These are phyloP conservation scores for Heterobasidion irregulare DNA, from an alignment of 1,284 basidiomycete species.

Conservation along the genomic window DNA sequence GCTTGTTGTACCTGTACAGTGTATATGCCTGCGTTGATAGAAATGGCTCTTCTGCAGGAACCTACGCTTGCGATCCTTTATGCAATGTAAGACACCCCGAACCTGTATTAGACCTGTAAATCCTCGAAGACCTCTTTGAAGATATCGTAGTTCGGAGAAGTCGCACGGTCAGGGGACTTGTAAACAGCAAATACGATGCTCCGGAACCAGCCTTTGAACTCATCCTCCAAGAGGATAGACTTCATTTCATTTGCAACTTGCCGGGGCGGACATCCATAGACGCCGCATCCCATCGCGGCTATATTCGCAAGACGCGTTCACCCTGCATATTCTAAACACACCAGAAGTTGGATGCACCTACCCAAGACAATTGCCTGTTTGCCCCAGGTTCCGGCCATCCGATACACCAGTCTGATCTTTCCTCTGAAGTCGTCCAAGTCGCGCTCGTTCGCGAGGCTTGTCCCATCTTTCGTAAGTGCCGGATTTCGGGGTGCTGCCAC, in stretches of 20 bases:
- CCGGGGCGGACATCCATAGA: slow-evolving; percentile 30
- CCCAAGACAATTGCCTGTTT: slow-evolving; percentile 31
- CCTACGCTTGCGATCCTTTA: background rate
- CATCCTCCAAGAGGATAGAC: slow-evolving; percentile 28
- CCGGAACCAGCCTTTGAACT: slow-evolving; percentile 36
- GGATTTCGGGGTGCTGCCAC: slow-evolving; percentile 31
- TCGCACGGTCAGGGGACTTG: slow-evolving; percentile 16
- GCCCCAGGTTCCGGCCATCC: slow-evolving; percentile 31
- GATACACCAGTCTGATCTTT: slow-evolving; percentile 35
- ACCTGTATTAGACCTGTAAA: slow-evolving; percentile 7
- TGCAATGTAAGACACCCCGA: slow-evolving; percentile 3
- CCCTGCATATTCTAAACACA: background rate
- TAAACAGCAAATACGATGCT: slow-evolving; percentile 35
- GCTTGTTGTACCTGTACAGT: too few species aligned
- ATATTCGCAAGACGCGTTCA: background rate
- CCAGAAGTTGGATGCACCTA: slow-evolving; percentile 12
- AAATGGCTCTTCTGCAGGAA: background rate
- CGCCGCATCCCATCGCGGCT: slow-evolving; percentile 41
- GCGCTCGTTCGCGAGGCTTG: slow-evolving; percentile 17
- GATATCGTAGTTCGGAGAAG: slow-evolving; percentile 22
- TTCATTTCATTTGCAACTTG: slow-evolving; percentile 36
- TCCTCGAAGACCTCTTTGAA: slow-evolving; percentile 26
- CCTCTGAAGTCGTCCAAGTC: slow-evolving; percentile 27
- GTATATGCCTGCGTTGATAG: too few species aligned
- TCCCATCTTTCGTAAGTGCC: slow-evolving; percentile 21